Conservation (phyloP, 2,329 filamentous ascomycete species). For the Phoma sp. region DNA sequence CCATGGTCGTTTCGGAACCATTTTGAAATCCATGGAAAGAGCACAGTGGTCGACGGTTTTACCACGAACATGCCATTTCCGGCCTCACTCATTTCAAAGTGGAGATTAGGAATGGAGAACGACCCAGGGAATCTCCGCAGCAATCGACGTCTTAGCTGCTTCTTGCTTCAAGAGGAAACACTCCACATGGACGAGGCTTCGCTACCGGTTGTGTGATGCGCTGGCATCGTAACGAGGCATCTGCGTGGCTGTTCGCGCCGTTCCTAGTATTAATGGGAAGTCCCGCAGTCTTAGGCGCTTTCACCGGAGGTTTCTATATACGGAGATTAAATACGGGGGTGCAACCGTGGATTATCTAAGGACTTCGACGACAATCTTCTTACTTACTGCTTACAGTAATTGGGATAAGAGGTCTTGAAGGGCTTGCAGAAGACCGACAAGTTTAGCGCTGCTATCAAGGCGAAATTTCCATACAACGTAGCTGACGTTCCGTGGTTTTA, state of each 20-base stretch:
- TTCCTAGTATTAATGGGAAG: background rate
- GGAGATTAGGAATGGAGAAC: background rate
- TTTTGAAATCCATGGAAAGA: background rate
- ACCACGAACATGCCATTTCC: background rate
- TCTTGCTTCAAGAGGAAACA: background rate
- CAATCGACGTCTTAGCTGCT: background rate
- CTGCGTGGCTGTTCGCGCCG: no score
- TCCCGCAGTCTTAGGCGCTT: background rate
- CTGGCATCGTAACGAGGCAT: no score
- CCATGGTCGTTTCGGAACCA: background rate
- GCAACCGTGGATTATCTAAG: slow-evolving; percentile 1
- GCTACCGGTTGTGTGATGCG: no score
- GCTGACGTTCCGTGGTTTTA: slow-evolving; percentile 3
- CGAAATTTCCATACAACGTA: background rate
- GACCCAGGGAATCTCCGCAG: background rate
- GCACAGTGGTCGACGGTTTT: background rate
- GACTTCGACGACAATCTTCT: background rate
- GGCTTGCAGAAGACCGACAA: background rate
- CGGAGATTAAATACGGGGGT: background rate
- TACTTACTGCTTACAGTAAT: background rate
- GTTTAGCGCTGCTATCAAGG: background rate
- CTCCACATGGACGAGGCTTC: background rate
- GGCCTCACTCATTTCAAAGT: background rate
- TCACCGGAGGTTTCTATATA: background rate
- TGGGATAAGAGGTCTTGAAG: background rate